phyloP scores from a whole-genome alignment of 257 asterid species.

The Ocimum tenuiflorum region DNA sequence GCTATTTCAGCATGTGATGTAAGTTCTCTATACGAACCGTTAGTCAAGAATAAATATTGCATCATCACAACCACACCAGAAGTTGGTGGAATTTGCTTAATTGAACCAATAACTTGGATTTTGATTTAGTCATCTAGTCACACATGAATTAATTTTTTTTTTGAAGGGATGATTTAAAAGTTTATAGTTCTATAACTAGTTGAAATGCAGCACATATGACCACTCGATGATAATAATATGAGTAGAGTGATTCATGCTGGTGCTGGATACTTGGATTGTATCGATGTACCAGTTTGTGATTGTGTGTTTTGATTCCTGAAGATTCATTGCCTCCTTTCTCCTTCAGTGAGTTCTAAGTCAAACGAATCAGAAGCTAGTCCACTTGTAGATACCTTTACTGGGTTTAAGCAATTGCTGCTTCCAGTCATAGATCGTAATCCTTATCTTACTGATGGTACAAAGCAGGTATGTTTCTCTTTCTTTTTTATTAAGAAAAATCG shows the following conservation, averaged over 20 bases:
- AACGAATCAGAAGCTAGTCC: conserved; percentile 46
- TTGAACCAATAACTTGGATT: background rate
- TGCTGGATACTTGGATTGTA: background rate
- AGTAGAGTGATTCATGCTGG: background rate
- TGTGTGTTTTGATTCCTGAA: background rate
- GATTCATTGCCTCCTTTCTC: conserved; percentile 1
- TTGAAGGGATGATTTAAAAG: too few species aligned
- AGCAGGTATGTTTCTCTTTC: conserved; percentile 48
- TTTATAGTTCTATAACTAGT: background rate
- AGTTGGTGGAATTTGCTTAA: background rate
- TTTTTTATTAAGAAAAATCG: conserved; percentile 1
- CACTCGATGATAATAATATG: background rate
- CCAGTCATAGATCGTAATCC: conserved; percentile 90
- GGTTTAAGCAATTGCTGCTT: conserved; percentile 79
- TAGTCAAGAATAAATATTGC: background rate
- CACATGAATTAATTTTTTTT: too few species aligned
- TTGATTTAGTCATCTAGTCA: background rate
- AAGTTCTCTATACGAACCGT: background rate
- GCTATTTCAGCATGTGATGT: too few species aligned
- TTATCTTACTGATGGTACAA: conserved; percentile 84
- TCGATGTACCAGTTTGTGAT: background rate
- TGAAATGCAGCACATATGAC: background rate
- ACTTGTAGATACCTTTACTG: conserved; percentile 43
- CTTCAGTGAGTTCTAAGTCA: conserved; percentile 52
- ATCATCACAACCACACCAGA: background rate